Evolutionary conservation across 805 yeast species (phyloP).

Genomic region (Vanderwaltozyma yarrowii): DNA sequence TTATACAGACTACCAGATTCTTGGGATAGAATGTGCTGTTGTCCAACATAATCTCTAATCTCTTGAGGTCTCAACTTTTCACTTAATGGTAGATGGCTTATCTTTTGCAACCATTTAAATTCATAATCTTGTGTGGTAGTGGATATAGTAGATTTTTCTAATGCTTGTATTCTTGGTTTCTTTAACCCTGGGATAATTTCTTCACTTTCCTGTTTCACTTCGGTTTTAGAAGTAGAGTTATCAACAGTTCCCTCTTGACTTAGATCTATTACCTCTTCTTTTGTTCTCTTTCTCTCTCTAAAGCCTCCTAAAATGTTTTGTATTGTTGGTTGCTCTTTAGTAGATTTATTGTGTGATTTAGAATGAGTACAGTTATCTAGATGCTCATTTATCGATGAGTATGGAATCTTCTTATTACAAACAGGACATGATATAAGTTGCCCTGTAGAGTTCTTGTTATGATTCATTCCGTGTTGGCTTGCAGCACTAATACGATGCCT

Average conservation of each 20-base stretch:
- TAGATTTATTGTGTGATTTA: neutral
- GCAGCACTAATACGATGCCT: too few species aligned
- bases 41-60: constrained; percentile 73
- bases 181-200: constrained; percentile 6
- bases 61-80: constrained; percentile 73
- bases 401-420: constrained; percentile 20
- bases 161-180: neutral
- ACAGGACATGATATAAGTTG: constrained; percentile 26
- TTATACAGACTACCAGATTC: constrained; percentile 52
- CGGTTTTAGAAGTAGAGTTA: neutral
- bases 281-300: neutral
- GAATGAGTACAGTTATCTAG: constrained; percentile 18
- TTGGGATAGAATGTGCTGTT: constrained; percentile 59
- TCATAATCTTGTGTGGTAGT: constrained; percentile 10
- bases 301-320: constrained; percentile 9
- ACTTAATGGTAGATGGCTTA: constrained; percentile 43
- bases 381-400: constrained; percentile 21
- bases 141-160: neutral
- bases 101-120: constrained; percentile 18
- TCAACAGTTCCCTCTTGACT: neutral
- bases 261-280: neutral
- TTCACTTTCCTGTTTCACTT: constrained; percentile 1
- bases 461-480: too few species aligned
- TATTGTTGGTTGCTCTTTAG: constrained; percentile 11
- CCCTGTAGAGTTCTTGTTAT: constrained; percentile 4